phyloP scores from a whole-genome alignment of 176 grass and related monocot species.

The Melocanna baccifera region DNA sequence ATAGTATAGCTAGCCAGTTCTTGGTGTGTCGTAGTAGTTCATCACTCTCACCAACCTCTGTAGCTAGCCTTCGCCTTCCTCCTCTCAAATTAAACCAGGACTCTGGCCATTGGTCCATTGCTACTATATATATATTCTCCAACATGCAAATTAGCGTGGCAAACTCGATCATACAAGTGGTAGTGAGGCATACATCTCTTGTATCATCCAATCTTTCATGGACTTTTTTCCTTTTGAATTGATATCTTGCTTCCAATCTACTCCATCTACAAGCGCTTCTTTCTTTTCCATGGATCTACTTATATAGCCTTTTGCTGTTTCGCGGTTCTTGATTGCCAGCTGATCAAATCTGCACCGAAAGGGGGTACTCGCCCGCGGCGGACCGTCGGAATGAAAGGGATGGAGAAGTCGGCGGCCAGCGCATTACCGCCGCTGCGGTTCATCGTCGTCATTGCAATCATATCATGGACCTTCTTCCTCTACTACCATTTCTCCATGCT shows the following conservation, averaged over 20 bases:
- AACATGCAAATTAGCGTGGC: not conserved
- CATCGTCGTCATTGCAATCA: slow-evolving; percentile 27
- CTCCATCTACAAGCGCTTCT: not conserved
- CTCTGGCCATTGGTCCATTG: not conserved
- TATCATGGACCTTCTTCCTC: slow-evolving; percentile 46
- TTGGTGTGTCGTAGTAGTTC: not conserved
- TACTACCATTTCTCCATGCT: slow-evolving; percentile 46
- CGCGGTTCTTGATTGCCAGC: slow-evolving; percentile 3
- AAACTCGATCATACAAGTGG: not conserved
- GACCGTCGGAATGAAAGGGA: not conserved
- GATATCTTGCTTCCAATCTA: not conserved
- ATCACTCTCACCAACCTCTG: slow-evolving; percentile 47
- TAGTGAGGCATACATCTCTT: not conserved
- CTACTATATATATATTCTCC: not conserved
- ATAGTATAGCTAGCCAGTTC: not conserved
- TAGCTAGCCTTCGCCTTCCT: not conserved
- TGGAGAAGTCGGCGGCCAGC: slow-evolving; percentile 30
- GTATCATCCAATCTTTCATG: not conserved
- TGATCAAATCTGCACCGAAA: slow-evolving; percentile 9
- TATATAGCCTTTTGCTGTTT: not conserved
- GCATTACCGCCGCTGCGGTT: slow-evolving; percentile 31
- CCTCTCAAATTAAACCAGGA: not conserved
- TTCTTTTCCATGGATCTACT: not conserved
- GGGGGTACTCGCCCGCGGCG: not conserved
- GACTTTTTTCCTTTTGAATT: not conserved